phyloP scores from a whole-genome alignment of 2,329 filamentous ascomycete genomes.

The Trichoderma polysporum region DNA sequence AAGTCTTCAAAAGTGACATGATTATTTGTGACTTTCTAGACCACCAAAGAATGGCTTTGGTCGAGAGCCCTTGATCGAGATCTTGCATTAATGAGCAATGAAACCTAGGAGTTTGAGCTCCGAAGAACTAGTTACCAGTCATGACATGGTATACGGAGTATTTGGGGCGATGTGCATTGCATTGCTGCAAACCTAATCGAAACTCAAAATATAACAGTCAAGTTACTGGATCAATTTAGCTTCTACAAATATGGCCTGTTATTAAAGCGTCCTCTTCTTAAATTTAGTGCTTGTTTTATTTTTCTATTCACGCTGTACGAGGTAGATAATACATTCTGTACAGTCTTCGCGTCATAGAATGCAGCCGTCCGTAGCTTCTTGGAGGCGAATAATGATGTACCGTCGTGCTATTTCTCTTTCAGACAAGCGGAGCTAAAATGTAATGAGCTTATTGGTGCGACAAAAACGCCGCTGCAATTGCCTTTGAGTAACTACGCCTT shows the following conservation, averaged over 20 bases:
- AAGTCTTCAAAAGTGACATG: not conserved
- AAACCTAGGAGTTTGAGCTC: not conserved
- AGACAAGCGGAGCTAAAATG: not conserved
- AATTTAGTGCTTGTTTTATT: not conserved
- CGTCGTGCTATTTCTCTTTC: not conserved
- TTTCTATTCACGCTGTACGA: not conserved
- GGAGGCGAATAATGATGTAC: not conserved
- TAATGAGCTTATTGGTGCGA: not conserved
- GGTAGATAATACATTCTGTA: not conserved
- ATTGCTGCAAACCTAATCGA: not conserved
- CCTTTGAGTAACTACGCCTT: not conserved
- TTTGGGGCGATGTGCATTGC: not conserved
- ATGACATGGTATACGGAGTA: not conserved
- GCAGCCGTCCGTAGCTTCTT: not conserved
- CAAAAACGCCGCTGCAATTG: not conserved
- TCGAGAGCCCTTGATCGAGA: not conserved
- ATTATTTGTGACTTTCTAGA: not conserved
- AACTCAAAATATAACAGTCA: not conserved
- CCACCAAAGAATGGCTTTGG: not conserved
- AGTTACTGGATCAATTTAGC: not conserved
- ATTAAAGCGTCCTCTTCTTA: not conserved
- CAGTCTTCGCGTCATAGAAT: slow-evolving; percentile 2
- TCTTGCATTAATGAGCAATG: not conserved
- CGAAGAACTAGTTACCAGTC: not conserved
- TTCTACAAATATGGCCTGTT: not conserved